These are phyloP conservation scores for Tricholoma saponaceum DNA, from an alignment of 768 basidiomycete genomes.

Conservation along the genomic window DNA sequence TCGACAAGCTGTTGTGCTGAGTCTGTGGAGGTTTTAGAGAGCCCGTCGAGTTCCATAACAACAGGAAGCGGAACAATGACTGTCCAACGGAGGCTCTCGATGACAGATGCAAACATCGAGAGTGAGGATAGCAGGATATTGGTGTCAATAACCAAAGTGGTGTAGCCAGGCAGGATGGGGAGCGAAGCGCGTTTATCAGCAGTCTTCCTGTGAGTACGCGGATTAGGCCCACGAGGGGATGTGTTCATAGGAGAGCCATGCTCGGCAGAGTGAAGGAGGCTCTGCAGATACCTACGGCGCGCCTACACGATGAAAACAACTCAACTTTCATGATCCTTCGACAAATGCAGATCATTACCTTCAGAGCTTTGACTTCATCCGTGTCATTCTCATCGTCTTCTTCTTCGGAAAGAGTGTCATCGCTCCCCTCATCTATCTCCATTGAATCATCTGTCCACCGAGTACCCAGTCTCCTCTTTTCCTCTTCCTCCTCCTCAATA, in stretches of 20 bases:
- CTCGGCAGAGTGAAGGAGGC: constrained; percentile 51
- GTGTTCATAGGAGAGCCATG: constrained; percentile 24
- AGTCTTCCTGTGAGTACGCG: constrained; percentile 20
- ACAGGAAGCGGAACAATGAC: constrained; percentile 91
- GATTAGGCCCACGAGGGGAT: constrained; percentile 24
- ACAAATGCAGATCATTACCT: constrained; percentile 43
- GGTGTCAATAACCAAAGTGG: constrained; percentile 88
- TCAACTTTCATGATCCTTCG: constrained; percentile 9
- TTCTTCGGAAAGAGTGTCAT: constrained; percentile 40
- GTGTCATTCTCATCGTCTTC: constrained; percentile 65
- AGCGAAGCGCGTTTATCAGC: constrained; percentile 37
- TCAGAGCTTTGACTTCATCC: constrained; percentile 73
- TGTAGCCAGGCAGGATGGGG: constrained; percentile 77
- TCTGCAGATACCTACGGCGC: constrained; percentile 69
- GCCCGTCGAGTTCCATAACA: constrained; percentile 96
- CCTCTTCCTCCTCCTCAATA: constrained; percentile 64
- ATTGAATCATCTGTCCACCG: constrained; percentile 66
- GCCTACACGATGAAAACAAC: constrained; percentile 39
- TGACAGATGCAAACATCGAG: constrained; percentile 61
- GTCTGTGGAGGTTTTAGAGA: constrained; percentile 46
- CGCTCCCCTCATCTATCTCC: constrained; percentile 64
- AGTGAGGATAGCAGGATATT: constrained; percentile 90
- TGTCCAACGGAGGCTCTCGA: constrained; percentile 84
- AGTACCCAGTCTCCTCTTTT: constrained; percentile 54
- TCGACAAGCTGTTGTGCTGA: constrained; percentile 59